A percentile compares a stretch with the other conserved stretches of the same genome.
Conservation (phyloP, 1,284 basidiomycete genomes). For the Takashimella tepidaria region DNA sequence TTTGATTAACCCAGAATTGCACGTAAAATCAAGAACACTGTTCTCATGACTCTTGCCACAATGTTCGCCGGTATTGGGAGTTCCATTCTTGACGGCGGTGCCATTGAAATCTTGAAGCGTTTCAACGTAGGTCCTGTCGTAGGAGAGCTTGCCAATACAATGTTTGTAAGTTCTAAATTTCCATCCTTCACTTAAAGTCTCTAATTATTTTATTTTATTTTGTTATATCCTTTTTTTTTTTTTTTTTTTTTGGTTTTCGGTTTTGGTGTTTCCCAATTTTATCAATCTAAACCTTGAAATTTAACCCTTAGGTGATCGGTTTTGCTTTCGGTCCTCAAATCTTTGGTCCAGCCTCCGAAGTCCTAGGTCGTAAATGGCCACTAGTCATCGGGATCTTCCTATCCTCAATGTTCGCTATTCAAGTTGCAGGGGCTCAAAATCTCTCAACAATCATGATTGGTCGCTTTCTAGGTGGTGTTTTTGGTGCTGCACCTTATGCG, state of each 20-base stretch:
- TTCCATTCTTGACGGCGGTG: conserved; percentile 10
- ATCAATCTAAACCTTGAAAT: too few species aligned
- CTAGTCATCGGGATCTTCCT: conserved; percentile 25
- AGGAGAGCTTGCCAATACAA: conserved; percentile 17
- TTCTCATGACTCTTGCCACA: conserved; percentile 17
- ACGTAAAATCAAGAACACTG: conserved; percentile 13
- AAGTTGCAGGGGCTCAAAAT: conserved; percentile 50
- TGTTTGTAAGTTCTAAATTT: conserved; percentile 15
- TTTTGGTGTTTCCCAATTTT: too few species aligned
- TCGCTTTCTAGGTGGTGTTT: conserved; percentile 60
- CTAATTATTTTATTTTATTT: too few species aligned
- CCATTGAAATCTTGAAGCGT: not conserved
- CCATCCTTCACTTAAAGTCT: too few species aligned
- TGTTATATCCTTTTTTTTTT: too few species aligned
- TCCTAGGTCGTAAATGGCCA: conserved; percentile 48
- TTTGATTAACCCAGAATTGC: not conserved
- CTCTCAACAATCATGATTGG: conserved; percentile 64
- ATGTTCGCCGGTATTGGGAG: conserved; percentile 17
- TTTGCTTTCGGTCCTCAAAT: conserved; percentile 55
- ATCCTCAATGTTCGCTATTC: conserved; percentile 36
- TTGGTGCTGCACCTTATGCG: conserved; percentile 18
- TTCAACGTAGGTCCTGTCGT: conserved; percentile 13
- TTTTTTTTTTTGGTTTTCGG: too few species aligned
- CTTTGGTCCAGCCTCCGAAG: conserved; percentile 58
- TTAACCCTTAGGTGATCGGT: conserved; percentile 17